Evolutionary conservation across 1,284 basidiomycete species (phyloP).

Genomic region (Marasmius oreades): DNA sequence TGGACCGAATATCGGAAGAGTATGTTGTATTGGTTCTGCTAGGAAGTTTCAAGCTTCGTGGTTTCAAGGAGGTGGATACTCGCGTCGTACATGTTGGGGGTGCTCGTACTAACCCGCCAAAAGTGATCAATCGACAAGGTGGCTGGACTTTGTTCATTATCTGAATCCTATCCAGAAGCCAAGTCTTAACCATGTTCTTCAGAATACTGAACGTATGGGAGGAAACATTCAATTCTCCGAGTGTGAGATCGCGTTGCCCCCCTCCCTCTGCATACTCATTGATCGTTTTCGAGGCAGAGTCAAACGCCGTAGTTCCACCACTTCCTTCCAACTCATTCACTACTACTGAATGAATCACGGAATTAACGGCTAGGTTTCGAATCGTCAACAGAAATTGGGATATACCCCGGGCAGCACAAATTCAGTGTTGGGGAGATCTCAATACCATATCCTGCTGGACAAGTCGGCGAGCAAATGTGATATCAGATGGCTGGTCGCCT

Average conservation of each 20-base stretch:
- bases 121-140: constrained; percentile 84
- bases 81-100: constrained; percentile 90
- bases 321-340: constrained; percentile 98
- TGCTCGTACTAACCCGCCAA: constrained; percentile 90
- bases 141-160: constrained; percentile 59
- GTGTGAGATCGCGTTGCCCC: constrained; percentile 70
- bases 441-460: constrained; percentile 87
- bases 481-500: constrained; percentile 88
- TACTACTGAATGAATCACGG: constrained; percentile 90
- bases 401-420: constrained; percentile 87
- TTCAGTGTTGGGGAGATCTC: constrained; percentile 80
- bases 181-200: constrained; percentile 86
- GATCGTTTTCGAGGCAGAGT: constrained; percentile 86
- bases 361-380: constrained; percentile 91
- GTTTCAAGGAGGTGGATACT: constrained; percentile 90
- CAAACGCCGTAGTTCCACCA: constrained; percentile 90
- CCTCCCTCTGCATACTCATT: constrained; percentile 87
- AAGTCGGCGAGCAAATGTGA: constrained; percentile 88
- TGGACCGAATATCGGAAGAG: too few species aligned
- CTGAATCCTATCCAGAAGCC: constrained; percentile 88
- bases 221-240: constrained; percentile 93
- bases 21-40: too few species aligned
- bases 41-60: too few species aligned
- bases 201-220: constrained; percentile 85
- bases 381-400: constrained; percentile 90